phyloP scores from a whole-genome alignment of 106 monocot species.

The Dendrobium officinale region DNA sequence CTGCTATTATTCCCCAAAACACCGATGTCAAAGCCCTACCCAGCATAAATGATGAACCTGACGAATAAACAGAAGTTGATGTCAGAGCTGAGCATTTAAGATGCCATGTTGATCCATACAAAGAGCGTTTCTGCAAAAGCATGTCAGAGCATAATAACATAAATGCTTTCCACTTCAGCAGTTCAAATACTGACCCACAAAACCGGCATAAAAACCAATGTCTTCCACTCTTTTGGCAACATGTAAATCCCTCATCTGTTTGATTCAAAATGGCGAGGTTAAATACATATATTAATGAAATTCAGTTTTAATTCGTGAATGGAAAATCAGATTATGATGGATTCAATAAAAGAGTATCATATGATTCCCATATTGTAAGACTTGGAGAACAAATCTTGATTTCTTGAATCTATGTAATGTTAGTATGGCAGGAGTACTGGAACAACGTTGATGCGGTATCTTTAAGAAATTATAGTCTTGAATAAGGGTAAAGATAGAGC shows the following conservation, averaged over 20 bases:
- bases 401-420: neutral
- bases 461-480: no score
- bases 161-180: neutral
- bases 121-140: neutral
- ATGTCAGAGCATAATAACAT: neutral
- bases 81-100: neutral
- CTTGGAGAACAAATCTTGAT: neutral
- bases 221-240: conserved; percentile 61
- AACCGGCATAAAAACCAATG: conserved; percentile 73
- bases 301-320: neutral
- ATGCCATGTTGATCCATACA: neutral
- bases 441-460: no score
- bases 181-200: conserved; percentile 44
- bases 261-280: neutral
- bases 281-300: neutral
- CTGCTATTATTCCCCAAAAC: conserved; percentile 73
- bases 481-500: no score
- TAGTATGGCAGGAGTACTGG: neutral
- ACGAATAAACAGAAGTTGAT: neutral
- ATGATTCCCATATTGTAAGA: neutral
- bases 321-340: neutral
- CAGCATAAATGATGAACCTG: conserved; percentile 84
- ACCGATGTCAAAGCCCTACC: conserved; percentile 81
- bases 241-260: conserved; percentile 64
- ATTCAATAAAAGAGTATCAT: neutral